phyloP scores from a whole-genome alignment of 768 basidiomycete species.

The Amanita molliuscula region DNA sequence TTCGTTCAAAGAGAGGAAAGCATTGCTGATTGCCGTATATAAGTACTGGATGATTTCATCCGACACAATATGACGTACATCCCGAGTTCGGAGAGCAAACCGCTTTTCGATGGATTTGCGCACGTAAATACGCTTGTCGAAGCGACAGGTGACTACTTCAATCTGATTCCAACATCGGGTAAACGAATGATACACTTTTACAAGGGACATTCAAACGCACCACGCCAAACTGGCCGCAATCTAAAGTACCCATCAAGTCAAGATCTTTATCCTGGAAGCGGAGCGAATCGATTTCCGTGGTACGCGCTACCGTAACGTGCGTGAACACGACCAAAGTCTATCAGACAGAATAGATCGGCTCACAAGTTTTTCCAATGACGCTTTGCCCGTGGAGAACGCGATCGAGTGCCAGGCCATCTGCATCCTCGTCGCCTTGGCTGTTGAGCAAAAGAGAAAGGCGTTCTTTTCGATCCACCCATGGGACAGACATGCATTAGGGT shows the following conservation, averaged over 20 bases:
- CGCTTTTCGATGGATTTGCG: conserved; percentile 77
- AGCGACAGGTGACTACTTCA: conserved; percentile 68
- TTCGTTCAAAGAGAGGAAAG: conserved; percentile 70
- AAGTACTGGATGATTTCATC: not conserved
- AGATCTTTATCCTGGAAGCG: conserved; percentile 71
- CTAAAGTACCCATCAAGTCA: conserved; percentile 56
- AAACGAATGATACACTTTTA: not conserved
- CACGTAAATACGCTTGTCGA: conserved; percentile 68
- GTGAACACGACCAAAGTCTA: not conserved
- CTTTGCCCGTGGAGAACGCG: conserved; percentile 67
- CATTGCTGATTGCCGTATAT: conserved; percentile 55
- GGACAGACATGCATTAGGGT: conserved; percentile 45
- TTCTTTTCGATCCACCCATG: conserved; percentile 66
- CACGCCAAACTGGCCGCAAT: conserved; percentile 80
- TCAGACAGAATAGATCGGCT: conserved; percentile 10
- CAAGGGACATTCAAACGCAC: conserved; percentile 30
- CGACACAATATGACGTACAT: conserved; percentile 39
- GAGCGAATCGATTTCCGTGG: conserved; percentile 54
- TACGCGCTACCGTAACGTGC: conserved; percentile 39
- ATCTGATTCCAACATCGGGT: conserved; percentile 37
- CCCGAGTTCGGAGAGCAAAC: conserved; percentile 59
- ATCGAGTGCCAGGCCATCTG: conserved; percentile 56
- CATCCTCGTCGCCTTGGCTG: conserved; percentile 48
- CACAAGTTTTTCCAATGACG: conserved; percentile 66
- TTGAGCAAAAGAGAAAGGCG: conserved; percentile 49